A percentile compares a stretch with the other conserved stretches of the same genome.
These are phyloP conservation scores for Debaryomycetaceae sp. DNA, from an alignment of 1,139 yeast genomes.

Conservation along the genomic window DNA sequence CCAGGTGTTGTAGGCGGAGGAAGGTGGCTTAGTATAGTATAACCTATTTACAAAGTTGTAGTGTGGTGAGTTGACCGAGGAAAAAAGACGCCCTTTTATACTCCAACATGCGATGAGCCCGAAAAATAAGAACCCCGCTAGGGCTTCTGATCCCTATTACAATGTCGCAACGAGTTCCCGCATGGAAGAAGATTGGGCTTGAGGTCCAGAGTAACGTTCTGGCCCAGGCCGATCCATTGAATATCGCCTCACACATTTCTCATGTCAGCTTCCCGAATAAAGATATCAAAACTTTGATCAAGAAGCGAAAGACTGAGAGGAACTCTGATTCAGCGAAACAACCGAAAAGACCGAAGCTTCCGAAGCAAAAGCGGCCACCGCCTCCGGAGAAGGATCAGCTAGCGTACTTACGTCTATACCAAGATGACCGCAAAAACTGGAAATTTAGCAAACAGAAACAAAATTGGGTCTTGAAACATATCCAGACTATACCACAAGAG, in stretches of 20 bases:
- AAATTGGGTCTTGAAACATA: conserved; percentile 77
- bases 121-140: too few species aligned
- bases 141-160: too few species aligned
- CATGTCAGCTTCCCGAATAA: conserved; percentile 35
- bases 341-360: conserved; percentile 65
- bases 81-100: too few species aligned
- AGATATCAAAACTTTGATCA: conserved; percentile 35
- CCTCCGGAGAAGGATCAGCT: conserved; percentile 80
- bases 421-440: conserved; percentile 57
- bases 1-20: too few species aligned
- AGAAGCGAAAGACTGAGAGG: conserved; percentile 19
- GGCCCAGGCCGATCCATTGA: conserved; percentile 29
- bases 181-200: conserved; percentile 84
- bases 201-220: conserved; percentile 36
- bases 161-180: conserved; percentile 44
- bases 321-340: conserved; percentile 26
- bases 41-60: too few species aligned
- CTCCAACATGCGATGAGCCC: too few species aligned
- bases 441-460: conserved; percentile 91
- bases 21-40: too few species aligned
- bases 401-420: conserved; percentile 58
- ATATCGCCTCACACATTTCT: conserved; percentile 32
- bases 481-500: conserved; percentile 41
- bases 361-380: conserved; percentile 62
- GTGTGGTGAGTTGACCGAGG: too few species aligned